These are phyloP conservation scores for Calonectria hawksworthii DNA, from an alignment of 2,329 filamentous ascomycete species.

Conservation along the genomic window DNA sequence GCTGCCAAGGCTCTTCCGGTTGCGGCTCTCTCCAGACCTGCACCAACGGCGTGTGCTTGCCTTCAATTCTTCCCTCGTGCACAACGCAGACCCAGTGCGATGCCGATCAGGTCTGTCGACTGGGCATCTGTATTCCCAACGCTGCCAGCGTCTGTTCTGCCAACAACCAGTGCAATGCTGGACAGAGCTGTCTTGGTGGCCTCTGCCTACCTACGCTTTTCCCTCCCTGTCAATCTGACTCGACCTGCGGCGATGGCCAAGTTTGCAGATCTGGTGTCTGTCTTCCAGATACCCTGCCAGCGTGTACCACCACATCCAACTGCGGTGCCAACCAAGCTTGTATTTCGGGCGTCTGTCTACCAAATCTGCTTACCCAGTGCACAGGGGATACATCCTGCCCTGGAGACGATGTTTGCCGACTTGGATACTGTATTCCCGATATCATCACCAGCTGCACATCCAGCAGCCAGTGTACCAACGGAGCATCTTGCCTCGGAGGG, in stretches of 20 bases:
- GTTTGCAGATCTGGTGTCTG: conserved; percentile 12
- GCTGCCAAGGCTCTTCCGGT: neutral
- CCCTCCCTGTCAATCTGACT: conserved; percentile 14
- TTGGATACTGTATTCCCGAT: conserved; percentile 21
- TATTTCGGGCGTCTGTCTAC: conserved; percentile 9
- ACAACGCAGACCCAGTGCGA: neutral
- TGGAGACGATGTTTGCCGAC: conserved; percentile 14
- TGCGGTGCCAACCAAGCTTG: conserved; percentile 23
- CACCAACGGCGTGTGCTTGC: conserved; percentile 9
- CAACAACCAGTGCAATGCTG: neutral
- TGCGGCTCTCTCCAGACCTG: conserved; percentile 6
- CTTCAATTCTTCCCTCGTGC: neutral
- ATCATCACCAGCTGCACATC: neutral
- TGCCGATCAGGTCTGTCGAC: conserved; percentile 3
- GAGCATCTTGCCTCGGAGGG: conserved; percentile 2
- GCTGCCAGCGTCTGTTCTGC: neutral
- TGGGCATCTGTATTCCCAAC: conserved; percentile 9
- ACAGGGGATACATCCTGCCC: conserved; percentile 14
- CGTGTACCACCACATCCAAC: neutral
- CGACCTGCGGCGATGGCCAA: neutral
- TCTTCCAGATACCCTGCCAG: conserved; percentile 1
- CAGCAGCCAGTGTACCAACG: neutral
- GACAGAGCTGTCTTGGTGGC: conserved; percentile 1
- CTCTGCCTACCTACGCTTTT: conserved; percentile 11
- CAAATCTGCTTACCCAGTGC: neutral